These are phyloP conservation scores for Zasmidium cellare DNA, from an alignment of 2,329 filamentous ascomycete genomes.

Conservation along the genomic window DNA sequence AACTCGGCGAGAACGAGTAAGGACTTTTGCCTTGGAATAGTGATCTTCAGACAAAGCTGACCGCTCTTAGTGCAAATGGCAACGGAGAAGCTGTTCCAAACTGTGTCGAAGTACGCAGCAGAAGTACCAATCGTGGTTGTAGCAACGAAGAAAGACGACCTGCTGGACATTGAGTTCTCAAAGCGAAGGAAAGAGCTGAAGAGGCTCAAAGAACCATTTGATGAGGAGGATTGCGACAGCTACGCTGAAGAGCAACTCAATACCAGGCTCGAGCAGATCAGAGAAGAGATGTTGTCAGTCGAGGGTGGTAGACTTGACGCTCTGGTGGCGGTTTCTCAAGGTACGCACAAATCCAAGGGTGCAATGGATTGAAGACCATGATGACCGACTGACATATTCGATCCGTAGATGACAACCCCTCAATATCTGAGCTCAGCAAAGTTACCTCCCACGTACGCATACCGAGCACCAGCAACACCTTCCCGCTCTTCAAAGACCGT, in stretches of 20 bases:
- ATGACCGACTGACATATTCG: no score
- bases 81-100: conserved; percentile 34
- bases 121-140: conserved; percentile 37
- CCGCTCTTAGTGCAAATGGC: conserved; percentile 29
- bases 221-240: conserved; percentile 24
- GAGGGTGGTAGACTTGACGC: conserved; percentile 28
- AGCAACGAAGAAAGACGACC: conserved; percentile 38
- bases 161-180: conserved; percentile 28
- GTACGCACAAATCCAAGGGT: no score
- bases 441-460: conserved; percentile 28
- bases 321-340: conserved; percentile 27
- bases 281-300: conserved; percentile 25
- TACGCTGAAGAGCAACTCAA: conserved; percentile 27
- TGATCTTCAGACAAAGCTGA: neutral
- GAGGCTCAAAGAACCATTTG: conserved; percentile 17
- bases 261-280: conserved; percentile 25
- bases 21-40: neutral
- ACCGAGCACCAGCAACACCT: no score
- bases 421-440: conserved; percentile 31
- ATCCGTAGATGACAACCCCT: conserved; percentile 31
- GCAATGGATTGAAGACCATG: no score
- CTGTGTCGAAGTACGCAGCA: conserved; percentile 31
- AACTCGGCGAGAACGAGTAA: conserved; percentile 32
- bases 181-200: conserved; percentile 20
- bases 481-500: no score